Evolutionary conservation across 2,329 filamentous ascomycete genomes (phyloP).

Genomic region (Botrytis squamosa): DNA sequence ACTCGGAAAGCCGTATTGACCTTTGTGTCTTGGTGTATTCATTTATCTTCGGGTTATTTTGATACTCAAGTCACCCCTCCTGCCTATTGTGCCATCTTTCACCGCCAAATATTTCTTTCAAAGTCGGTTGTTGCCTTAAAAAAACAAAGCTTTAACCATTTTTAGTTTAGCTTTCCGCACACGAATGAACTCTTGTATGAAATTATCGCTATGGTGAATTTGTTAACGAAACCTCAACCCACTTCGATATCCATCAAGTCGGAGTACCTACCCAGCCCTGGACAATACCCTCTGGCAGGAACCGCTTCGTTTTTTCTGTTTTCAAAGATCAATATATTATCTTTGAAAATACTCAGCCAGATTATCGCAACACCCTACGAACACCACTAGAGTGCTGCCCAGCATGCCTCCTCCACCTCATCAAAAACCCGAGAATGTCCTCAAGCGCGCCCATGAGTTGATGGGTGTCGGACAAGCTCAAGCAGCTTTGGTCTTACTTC

Average conservation of each 20-base stretch:
- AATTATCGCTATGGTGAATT: constrained; percentile 12
- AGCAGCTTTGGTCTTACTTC: constrained; percentile 89
- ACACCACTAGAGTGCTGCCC: constrained; percentile 28
- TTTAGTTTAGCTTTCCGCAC: constrained; percentile 16
- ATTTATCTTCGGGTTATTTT: background rate
- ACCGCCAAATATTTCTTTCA: background rate
- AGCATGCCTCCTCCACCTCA: constrained; percentile 80
- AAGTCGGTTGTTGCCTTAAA: constrained; percentile 1
- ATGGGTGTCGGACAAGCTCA: constrained; percentile 94
- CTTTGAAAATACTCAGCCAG: constrained; percentile 8
- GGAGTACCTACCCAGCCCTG: background rate
- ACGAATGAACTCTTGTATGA: constrained; percentile 18
- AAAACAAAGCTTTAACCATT: constrained; percentile 1
- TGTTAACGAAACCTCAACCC: constrained; percentile 12
- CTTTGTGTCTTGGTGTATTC: background rate
- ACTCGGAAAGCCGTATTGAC: background rate
- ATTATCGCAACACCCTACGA: constrained; percentile 2
- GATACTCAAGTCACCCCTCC: background rate
- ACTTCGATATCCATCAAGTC: constrained; percentile 19
- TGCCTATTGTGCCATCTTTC: background rate
- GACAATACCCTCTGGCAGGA: constrained; percentile 9
- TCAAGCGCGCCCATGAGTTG: constrained; percentile 97
- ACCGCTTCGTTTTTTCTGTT: background rate
- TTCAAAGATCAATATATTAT: constrained; percentile 18
- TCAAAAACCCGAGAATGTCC: constrained; percentile 98